A percentile compares a stretch with the other conserved stretches of the same genome.
phyloP scores from a whole-genome alignment of 2,329 filamentous ascomycete species.

The Cladobotryum protrusum region DNA sequence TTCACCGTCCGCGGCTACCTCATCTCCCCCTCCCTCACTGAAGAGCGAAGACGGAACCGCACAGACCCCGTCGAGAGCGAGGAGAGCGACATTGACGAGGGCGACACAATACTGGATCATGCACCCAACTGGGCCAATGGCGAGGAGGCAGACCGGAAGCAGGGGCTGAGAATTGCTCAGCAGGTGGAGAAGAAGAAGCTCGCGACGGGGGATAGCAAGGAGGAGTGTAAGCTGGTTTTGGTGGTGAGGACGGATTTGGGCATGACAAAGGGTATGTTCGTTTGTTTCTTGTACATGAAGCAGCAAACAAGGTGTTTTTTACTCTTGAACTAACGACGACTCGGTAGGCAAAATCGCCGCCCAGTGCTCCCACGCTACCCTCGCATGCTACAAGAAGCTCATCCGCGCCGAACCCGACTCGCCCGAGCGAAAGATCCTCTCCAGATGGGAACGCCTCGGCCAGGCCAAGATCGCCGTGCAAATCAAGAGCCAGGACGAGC shows the following conservation, averaged over 20 bases:
- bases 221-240: constrained; percentile 92
- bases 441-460: constrained; percentile 77
- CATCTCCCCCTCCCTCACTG: constrained; percentile 47
- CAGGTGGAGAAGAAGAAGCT: constrained; percentile 36
- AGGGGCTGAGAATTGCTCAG: constrained; percentile 43
- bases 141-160: constrained; percentile 50
- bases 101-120: constrained; percentile 54
- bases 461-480: constrained; percentile 94
- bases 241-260: constrained; percentile 90
- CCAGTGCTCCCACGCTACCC: constrained; percentile 90
- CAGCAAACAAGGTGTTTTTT: neutral
- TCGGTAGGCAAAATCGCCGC: constrained; percentile 83
- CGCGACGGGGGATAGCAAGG: constrained; percentile 38
- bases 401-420: constrained; percentile 48
- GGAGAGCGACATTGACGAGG: constrained; percentile 60
- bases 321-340: neutral
- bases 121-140: constrained; percentile 62
- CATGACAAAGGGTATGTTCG: constrained; percentile 82
- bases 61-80: constrained; percentile 61
- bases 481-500: constrained; percentile 77
- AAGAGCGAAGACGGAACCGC: constrained; percentile 51
- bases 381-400: constrained; percentile 92
- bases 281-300: too few species aligned
- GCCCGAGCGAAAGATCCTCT: constrained; percentile 57
- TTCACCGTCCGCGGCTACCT: constrained; percentile 60